phyloP scores from a whole-genome alignment of 2,329 filamentous ascomycete genomes.

The Xylariaceae sp. region DNA sequence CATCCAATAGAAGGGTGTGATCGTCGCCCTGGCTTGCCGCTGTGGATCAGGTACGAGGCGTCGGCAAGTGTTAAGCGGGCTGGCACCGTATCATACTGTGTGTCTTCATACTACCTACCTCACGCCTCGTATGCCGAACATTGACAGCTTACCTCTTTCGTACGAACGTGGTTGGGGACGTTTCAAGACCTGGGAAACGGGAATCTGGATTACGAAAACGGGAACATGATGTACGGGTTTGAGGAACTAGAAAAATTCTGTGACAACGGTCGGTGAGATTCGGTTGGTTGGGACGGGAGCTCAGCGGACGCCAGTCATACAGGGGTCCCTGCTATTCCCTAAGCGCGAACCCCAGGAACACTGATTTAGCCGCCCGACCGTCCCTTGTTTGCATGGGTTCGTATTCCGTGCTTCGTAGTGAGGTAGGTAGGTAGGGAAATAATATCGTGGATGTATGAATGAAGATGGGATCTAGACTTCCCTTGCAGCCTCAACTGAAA shows the following conservation, averaged over 20 bases:
- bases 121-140: too few species aligned
- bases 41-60: conserved; percentile 11
- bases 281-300: conserved; percentile 27
- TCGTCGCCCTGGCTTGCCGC: conserved; percentile 15
- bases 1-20: conserved; percentile 24
- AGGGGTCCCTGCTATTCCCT: conserved; percentile 15
- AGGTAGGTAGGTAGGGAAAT: too few species aligned
- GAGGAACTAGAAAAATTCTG: too few species aligned
- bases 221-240: too few species aligned
- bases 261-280: conserved; percentile 19
- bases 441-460: too few species aligned
- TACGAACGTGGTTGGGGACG: background rate
- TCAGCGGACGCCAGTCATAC: conserved; percentile 9
- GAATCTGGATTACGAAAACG: too few species aligned
- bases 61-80: background rate
- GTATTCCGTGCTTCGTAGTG: too few species aligned
- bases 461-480: too few species aligned
- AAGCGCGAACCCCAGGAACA: conserved; percentile 30
- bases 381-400: background rate
- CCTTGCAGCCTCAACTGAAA: too few species aligned
- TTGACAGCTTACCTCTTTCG: background rate
- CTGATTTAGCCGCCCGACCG: conserved; percentile 14
- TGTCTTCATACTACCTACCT: too few species aligned
- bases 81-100: too few species aligned
- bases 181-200: too few species aligned